Percentiles rank a stretch among this genome's conserved stretches.
These are phyloP conservation scores for Larix kaempferi DNA, from an alignment of 75 land plant genomes.

Conservation along the genomic window DNA sequence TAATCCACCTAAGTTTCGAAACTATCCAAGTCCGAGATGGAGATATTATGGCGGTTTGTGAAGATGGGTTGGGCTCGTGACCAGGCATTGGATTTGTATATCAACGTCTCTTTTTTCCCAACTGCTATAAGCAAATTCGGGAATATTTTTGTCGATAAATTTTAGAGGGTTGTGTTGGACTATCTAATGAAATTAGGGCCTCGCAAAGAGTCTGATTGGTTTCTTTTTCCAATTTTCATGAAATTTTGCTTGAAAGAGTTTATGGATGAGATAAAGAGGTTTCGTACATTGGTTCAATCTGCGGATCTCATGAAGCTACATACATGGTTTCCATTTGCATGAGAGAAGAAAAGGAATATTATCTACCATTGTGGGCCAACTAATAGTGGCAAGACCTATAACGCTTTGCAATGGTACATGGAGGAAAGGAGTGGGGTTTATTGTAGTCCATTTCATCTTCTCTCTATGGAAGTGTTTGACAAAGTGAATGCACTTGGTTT, in stretches of 20 bases:
- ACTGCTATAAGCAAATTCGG: no score
- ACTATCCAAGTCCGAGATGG: background rate
- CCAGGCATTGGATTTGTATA: slow-evolving; percentile 12
- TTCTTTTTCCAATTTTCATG: slow-evolving; percentile 79
- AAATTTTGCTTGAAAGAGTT: slow-evolving; percentile 76
- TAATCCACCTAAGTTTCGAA: background rate
- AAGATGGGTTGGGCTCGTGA: slow-evolving; percentile 72
- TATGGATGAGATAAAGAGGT: slow-evolving; percentile 67
- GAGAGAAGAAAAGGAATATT: slow-evolving; percentile 85
- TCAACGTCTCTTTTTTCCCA: no score
- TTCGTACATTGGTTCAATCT: slow-evolving; percentile 42
- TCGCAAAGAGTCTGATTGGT: slow-evolving; percentile 41
- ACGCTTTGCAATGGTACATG: slow-evolving; percentile 85
- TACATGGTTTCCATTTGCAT: slow-evolving; percentile 95
- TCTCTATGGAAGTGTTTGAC: slow-evolving; percentile 98
- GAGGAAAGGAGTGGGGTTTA: slow-evolving; percentile 79
- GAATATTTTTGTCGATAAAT: slow-evolving; percentile 11
- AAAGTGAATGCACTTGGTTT: slow-evolving; percentile 81
- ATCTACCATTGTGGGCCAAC: slow-evolving; percentile 97
- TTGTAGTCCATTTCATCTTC: slow-evolving; percentile 93
- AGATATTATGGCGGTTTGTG: slow-evolving; percentile 39
- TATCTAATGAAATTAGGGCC: slow-evolving; percentile 59
- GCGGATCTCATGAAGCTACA: slow-evolving; percentile 93
- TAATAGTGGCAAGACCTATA: slow-evolving; percentile 95
- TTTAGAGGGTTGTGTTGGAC: slow-evolving; percentile 31